phyloP scores from a whole-genome alignment of 176 grass and related monocot species.

The Chrysopogon serrulatus region DNA sequence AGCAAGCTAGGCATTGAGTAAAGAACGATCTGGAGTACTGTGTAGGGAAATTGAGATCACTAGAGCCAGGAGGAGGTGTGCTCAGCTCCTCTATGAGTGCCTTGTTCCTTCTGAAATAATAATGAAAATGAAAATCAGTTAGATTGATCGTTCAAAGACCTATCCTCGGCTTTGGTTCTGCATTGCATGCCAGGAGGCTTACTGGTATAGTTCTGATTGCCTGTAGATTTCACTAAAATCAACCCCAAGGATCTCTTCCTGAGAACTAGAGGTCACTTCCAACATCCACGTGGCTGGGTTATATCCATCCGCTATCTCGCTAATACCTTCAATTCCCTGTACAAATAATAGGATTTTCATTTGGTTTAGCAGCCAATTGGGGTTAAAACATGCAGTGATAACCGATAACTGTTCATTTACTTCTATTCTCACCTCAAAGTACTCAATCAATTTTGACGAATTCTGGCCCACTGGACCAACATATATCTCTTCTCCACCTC shows the following conservation, averaged over 20 bases:
- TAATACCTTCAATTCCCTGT: constrained; percentile 61
- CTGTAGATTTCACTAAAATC: constrained; percentile 65
- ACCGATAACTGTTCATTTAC: neutral
- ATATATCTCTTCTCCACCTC: constrained; percentile 95
- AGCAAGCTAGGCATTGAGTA: constrained; percentile 71
- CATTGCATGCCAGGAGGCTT: constrained; percentile 15
- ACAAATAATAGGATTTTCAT: constrained; percentile 10
- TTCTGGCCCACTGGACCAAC: constrained; percentile 80
- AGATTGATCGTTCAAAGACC: constrained; percentile 13
- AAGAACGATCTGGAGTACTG: constrained; percentile 60
- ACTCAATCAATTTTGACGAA: constrained; percentile 73
- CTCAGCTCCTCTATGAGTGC: constrained; percentile 65
- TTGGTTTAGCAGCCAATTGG: constrained; percentile 2
- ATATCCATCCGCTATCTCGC: constrained; percentile 71
- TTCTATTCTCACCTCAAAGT: constrained; percentile 70
- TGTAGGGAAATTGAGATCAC: constrained; percentile 63
- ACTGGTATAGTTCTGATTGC: constrained; percentile 68
- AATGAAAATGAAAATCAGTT: neutral
- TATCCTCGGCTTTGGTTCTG: neutral
- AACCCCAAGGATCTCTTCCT: constrained; percentile 62
- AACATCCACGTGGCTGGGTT: constrained; percentile 96
- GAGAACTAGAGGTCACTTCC: constrained; percentile 61
- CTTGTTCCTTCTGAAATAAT: constrained; percentile 76
- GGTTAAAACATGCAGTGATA: neutral
- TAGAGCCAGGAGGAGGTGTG: constrained; percentile 47